Evolutionary conservation across 2,329 filamentous ascomycete species (phyloP).

Genomic region (Trichoderma breve): DNA sequence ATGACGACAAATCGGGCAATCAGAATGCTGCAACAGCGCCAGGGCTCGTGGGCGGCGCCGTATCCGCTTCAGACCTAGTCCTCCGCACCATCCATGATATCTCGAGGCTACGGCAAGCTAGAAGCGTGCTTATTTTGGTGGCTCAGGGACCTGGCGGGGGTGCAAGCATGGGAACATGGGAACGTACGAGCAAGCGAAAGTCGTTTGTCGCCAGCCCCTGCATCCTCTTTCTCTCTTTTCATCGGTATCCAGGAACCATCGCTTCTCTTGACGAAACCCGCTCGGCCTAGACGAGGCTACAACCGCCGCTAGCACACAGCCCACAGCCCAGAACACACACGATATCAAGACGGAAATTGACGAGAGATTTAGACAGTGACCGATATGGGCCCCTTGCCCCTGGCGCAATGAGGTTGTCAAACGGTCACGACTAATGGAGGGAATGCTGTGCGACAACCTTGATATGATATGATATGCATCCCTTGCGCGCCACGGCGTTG

Average conservation of each 20-base stretch:
- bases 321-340: background rate
- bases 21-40: background rate
- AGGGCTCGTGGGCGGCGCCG: background rate
- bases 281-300: slow-evolving; percentile 3
- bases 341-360: slow-evolving; percentile 1
- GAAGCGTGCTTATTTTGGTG: slow-evolving; percentile 14
- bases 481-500: background rate
- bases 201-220: background rate
- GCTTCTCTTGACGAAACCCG: background rate
- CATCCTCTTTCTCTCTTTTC: background rate
- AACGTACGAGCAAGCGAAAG: background rate
- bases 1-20: slow-evolving; percentile 4
- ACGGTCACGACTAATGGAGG: background rate
- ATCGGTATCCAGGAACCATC: background rate
- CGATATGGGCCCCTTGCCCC: background rate
- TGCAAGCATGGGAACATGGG: background rate
- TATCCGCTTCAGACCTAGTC: slow-evolving; percentile 8
- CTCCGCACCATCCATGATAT: slow-evolving; percentile 5
- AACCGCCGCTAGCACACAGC: slow-evolving; percentile 6
- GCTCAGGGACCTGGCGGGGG: slow-evolving; percentile 6
- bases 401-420: background rate
- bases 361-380: background rate
- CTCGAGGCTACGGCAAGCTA: slow-evolving; percentile 5
- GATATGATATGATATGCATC: background rate
- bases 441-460: background rate